These are phyloP conservation scores for Nemania serpens DNA, from an alignment of 2,329 filamentous ascomycete species.

Conservation along the genomic window DNA sequence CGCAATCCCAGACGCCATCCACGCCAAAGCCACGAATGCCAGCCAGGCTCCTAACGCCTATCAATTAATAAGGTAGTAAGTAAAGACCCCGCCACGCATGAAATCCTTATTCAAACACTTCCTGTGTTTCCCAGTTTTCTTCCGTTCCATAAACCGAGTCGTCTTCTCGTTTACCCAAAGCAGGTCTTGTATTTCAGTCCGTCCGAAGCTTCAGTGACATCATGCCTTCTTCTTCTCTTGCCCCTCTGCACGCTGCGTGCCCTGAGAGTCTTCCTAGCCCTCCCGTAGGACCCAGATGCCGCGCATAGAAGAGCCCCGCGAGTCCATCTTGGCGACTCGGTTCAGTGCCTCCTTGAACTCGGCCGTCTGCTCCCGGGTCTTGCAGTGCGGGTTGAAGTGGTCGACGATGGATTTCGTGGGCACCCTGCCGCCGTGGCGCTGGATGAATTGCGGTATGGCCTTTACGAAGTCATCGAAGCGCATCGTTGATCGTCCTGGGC, in stretches of 20 bases:
- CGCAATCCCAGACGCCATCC: background rate
- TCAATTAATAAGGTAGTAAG: no score
- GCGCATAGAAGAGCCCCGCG: conserved; percentile 56
- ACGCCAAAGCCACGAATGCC: no score
- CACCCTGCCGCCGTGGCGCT: conserved; percentile 75
- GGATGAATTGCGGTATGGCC: conserved; percentile 75
- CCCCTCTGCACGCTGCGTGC: background rate
- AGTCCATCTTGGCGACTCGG: conserved; percentile 73
- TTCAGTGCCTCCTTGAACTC: conserved; percentile 85
- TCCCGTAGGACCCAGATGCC: conserved; percentile 56
- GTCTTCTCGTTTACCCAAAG: background rate
- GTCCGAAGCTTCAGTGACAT: background rate
- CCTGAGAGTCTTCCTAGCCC: conserved; percentile 6
- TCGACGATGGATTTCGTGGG: conserved; percentile 86
- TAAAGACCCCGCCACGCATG: no score
- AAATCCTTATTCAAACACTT: no score
- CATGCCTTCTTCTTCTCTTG: background rate
- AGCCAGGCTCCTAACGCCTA: background rate
- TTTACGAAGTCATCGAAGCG: conserved; percentile 44
- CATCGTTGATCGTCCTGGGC: conserved; percentile 15
- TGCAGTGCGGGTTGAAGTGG: conserved; percentile 84
- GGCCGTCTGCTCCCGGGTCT: conserved; percentile 67
- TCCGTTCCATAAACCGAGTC: no score
- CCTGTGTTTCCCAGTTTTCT: no score
- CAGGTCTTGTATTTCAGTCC: background rate